Base-by-base conservation (phyloP, 371 early-diverging fungal genomes). In the Blakeslea trispora region DNA sequence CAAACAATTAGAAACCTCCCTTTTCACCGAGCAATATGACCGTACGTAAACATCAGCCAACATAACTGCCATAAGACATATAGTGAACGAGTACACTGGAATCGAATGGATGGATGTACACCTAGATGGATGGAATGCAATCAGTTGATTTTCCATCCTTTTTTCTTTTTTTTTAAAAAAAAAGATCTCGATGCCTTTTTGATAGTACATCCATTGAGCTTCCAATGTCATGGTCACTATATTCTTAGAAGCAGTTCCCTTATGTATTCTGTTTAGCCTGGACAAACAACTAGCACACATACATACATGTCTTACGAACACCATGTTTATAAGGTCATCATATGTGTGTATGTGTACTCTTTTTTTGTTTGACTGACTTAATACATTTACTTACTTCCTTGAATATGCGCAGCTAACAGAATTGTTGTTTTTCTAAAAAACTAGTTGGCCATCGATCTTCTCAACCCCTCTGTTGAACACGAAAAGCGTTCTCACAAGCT, bases 391-490 rank as follows among this genome's bases (percentile, higher is more conserved):
- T n/a, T n/a, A n/a, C n/a, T n/a, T n/a, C n/a, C n/a, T n/a, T n/a
- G n/a, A n/a, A n/a, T n/a, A n/a, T n/a, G n/a, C n/a, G 28, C 28
- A 28, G 28, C 28, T 28, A 28, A 28, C 28, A 28, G 7, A 28
- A 28, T 24, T 55, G n/a, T n/a, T n/a, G n/a, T 9, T 23, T 28
- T n/a, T 39, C 22, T 14, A 40, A 1, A 68, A 50, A n/a, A n/a
- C n/a, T 81, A 95, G 97, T 88, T 98, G 77, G 95, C 95, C 74
- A 91, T 95, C 72, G 99, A 99, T 85, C 92, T 98, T 81, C 89
- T 97, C 64, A 96, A 97, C 90, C 99, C 99, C 55, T 85, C 94
- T 69, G 83, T 86, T 74, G 92, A 93, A 72, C 83, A 86, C 76
- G 92, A 97, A 84, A 86, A 86, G 83, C 89, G 91, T 74, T 82